Conservation (phyloP, 1,139 yeast species). For the Geotrichum australiense region DNA sequence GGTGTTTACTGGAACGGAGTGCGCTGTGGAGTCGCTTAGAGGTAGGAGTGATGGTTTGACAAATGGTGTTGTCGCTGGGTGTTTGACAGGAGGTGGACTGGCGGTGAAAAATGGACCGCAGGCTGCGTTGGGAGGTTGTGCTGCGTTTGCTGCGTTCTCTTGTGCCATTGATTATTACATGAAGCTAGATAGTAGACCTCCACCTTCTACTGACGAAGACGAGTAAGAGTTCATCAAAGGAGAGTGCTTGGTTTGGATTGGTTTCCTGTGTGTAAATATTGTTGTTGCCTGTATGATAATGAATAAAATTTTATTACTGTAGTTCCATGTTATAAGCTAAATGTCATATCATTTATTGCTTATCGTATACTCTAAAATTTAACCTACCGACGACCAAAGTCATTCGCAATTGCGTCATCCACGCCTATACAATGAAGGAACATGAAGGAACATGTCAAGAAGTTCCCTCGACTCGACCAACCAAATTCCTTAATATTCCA, state of each 20-base stretch:
- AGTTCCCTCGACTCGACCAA: not conserved
- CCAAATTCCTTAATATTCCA: not conserved
- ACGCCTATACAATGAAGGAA: not conserved
- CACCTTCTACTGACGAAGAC: constrained; percentile 86
- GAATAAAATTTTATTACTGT: not conserved
- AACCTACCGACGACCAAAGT: not conserved
- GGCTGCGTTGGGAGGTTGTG: constrained; percentile 88
- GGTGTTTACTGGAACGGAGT: constrained; percentile 91
- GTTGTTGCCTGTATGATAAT: not conserved
- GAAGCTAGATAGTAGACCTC: constrained; percentile 78
- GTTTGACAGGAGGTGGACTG: constrained; percentile 85
- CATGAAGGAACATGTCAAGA: not conserved
- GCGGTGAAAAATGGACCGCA: constrained; percentile 92
- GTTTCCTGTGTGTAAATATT: not conserved
- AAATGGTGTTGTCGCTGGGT: constrained; percentile 89
- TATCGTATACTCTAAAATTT: not conserved
- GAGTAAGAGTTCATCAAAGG: too few relatives aligned
- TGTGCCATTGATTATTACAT: constrained; percentile 63
- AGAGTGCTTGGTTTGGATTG: not conserved
- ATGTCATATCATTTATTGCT: not conserved
- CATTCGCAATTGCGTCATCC: constrained; percentile 1
- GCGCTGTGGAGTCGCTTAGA: constrained; percentile 70
- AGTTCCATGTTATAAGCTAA: not conserved
- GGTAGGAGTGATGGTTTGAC: constrained; percentile 83
- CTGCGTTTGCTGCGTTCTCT: constrained; percentile 95